Base-by-base conservation (phyloP, 331 rosid species). In the Phaseolus coccineus region DNA sequence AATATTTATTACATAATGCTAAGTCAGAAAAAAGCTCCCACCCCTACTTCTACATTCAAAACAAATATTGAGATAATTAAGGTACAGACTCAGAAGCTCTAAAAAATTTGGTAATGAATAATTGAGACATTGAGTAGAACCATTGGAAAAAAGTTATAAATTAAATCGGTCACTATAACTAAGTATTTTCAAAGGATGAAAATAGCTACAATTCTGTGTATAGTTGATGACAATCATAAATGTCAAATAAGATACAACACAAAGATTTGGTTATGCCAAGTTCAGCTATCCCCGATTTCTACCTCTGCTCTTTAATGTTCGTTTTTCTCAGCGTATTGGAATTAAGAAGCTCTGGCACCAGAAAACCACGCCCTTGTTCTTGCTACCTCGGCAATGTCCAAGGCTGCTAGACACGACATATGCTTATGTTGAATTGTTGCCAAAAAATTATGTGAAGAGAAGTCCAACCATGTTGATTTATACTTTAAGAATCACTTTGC, bases 401-500 rank as follows among this genome's bases (percentile, higher is more conserved):
- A 14, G 16, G 19, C 50, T 31, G 33, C 69, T 33, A 51, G 27
- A 46, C 50, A 73, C 69, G 37, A 16, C 27, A 31, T 64, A 39
- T 51, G 46, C 52, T 59, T 50, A n/a, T 8, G 46, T 22, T 62
- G 52, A 1, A 33, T 19, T 19, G 42, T 71, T 28, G 70, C 33
- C 27, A 30, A 1, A 58, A 19, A 51, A 16, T 39, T 33, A 56
- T 35, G 66, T 55, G 72, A 31, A 82, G 71, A 57, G 22, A 19
- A 19, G 22, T 50, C 57, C 58, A n/a, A 47, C 67, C 80, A 35
- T 59, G 37, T 63, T 74, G 70, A 69, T 22, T 61, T 69, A 33
- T 79, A 80, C 69, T 16, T 61, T 69, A 25, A 19, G 84, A 84
- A 80, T 84, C 76, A 70, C 40, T 76, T 76, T 35, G 68, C 37